Conservation (phyloP, 108 stramenopile genomes). For the Discostella stelligeroides region DNA sequence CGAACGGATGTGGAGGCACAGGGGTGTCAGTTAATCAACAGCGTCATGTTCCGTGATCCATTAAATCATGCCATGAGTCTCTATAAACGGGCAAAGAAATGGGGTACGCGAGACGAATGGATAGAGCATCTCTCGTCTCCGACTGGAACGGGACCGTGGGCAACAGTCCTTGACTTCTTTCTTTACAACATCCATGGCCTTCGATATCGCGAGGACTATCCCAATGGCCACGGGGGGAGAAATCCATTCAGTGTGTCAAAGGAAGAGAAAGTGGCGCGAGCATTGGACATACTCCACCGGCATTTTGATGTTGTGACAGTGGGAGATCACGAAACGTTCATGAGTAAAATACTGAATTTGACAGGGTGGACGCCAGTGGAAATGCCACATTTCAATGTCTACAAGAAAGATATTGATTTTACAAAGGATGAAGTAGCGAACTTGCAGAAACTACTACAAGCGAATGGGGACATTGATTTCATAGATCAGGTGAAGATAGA, state of each 20-base stretch:
- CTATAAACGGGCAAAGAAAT: constrained; percentile 29
- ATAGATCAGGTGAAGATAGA: no score
- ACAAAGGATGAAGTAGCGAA: no score
- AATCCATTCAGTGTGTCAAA: constrained; percentile 27
- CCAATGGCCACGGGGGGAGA: constrained; percentile 12
- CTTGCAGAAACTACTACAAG: no score
- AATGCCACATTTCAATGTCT: background rate
- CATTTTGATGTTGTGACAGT: constrained; percentile 37
- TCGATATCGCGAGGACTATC: constrained; percentile 36
- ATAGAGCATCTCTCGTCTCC: constrained; percentile 17
- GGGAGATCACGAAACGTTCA: constrained; percentile 10
- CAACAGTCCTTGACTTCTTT: constrained; percentile 41
- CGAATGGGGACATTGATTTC: no score
- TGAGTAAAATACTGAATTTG: constrained; percentile 3
- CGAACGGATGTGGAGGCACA: constrained; percentile 37
- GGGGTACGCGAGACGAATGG: constrained; percentile 36
- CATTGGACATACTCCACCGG: constrained; percentile 20
- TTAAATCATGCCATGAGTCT: constrained; percentile 47
- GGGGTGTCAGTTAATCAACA: constrained; percentile 44
- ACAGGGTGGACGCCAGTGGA: constrained; percentile 9
- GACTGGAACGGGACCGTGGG: constrained; percentile 28
- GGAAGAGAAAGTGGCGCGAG: constrained; percentile 20
- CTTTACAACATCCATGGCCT: constrained; percentile 39
- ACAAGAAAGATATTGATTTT: no score
- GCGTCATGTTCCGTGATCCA: constrained; percentile 51